phyloP scores from a whole-genome alignment of 31 red algal species.

The Asparagopsis taxiformis region DNA sequence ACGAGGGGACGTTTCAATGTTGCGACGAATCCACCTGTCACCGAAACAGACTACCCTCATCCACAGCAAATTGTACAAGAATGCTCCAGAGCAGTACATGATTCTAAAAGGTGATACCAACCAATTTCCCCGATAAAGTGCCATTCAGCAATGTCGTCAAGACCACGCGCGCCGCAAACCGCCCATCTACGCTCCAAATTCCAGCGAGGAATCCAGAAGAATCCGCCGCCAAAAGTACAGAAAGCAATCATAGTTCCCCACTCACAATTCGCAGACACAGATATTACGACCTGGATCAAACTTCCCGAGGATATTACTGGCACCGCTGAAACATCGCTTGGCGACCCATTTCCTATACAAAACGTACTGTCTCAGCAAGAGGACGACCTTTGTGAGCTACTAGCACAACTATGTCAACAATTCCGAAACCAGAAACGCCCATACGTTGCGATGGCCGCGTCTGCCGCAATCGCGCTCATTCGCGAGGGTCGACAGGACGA shows the following conservation, averaged over 20 bases:
- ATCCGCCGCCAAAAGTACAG: background rate
- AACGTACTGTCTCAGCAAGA: background rate
- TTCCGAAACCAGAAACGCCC: constrained; percentile 15
- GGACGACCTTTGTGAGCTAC: constrained; percentile 24
- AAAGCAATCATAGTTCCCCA: background rate
- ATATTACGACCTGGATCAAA: too few species aligned
- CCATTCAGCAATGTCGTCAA: constrained; percentile 9
- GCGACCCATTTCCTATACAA: too few species aligned
- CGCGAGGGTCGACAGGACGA: constrained; percentile 14
- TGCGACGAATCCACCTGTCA: too few species aligned
- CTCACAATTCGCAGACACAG: background rate
- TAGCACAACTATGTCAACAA: constrained; percentile 11
- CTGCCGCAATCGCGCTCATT: constrained; percentile 29
- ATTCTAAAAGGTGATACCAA: too few species aligned
- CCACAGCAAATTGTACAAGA: too few species aligned
- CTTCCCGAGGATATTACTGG: too few species aligned
- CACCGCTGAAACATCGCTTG: too few species aligned
- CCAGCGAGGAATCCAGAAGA: background rate
- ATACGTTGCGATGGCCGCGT: constrained; percentile 33
- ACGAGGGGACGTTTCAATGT: too few species aligned
- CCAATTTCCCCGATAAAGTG: too few species aligned
- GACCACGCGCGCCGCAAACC: constrained; percentile 10
- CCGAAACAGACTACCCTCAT: too few species aligned
- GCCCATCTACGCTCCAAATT: constrained; percentile 13
- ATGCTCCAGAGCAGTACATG: too few species aligned